phyloP scores from a whole-genome alignment of 306 rosid genomes.

The Malus sylvestris region DNA sequence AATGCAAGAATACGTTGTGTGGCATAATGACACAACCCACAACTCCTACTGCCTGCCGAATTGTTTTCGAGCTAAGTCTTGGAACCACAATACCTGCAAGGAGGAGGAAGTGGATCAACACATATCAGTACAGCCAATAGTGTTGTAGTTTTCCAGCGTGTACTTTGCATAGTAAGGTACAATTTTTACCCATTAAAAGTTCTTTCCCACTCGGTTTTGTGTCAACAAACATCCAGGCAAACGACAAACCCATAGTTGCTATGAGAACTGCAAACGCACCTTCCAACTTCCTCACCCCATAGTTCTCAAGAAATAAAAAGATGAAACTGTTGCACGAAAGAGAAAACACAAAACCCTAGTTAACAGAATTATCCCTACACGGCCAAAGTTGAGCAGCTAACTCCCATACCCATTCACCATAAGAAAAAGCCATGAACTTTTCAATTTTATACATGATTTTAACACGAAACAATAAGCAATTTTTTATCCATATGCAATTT shows the following conservation, averaged over 20 bases:
- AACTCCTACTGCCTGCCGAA: conserved; percentile 88
- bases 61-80: conserved; percentile 70
- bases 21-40: conserved; percentile 93
- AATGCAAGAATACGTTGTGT: conserved; percentile 81
- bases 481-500: neutral
- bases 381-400: neutral
- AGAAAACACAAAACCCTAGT: conserved; percentile 27
- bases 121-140: neutral
- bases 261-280: conserved; percentile 82
- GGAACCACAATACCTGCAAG: conserved; percentile 70
- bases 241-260: conserved; percentile 67
- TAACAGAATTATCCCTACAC: conserved; percentile 7
- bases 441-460: neutral
- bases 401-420: neutral
- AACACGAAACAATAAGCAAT: neutral
- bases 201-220: conserved; percentile 63
- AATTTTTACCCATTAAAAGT: conserved; percentile 54
- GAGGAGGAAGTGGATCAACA: conserved; percentile 20
- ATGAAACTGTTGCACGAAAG: conserved; percentile 46
- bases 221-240: conserved; percentile 91
- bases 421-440: neutral
- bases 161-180: neutral
- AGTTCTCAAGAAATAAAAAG: conserved; percentile 78
- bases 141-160: neutral
- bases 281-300: conserved; percentile 91